Percentiles rank a stretch among this genome's conserved stretches.
Conservation (phyloP, 108 stramenopile species). For the Chaetoceros tenuissimus region DNA sequence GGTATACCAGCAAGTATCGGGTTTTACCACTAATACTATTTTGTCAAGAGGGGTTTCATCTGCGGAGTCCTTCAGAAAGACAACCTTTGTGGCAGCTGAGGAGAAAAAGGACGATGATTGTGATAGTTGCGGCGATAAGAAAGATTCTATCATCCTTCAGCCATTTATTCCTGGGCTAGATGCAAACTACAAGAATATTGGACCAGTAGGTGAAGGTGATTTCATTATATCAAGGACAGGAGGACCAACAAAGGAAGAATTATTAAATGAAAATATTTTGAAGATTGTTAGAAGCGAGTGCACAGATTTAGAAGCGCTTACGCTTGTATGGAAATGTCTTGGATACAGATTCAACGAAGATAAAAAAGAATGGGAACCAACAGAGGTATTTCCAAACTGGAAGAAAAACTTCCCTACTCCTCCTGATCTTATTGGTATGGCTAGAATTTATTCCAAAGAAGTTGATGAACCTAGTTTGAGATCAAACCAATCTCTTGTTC, state of each 20-base stretch:
- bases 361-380: constrained; percentile 47
- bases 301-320: constrained; percentile 85
- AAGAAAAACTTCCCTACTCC: constrained; percentile 77
- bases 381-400: constrained; percentile 87
- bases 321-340: constrained; percentile 91
- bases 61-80: too few relatives aligned
- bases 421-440: constrained; percentile 91
- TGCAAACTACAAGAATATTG: constrained; percentile 37
- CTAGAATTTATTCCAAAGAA: constrained; percentile 75
- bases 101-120: too few relatives aligned
- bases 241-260: constrained; percentile 56
- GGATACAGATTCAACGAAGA: constrained; percentile 74
- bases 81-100: too few relatives aligned
- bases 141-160: too few relatives aligned
- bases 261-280: constrained; percentile 73
- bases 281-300: constrained; percentile 56
- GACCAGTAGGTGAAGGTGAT: constrained; percentile 50
- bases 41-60: too few relatives aligned
- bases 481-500: constrained; percentile 68
- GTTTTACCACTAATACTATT: too few relatives aligned
- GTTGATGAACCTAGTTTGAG: constrained; percentile 67
- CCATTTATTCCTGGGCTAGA: constrained; percentile 62
- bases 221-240: constrained; percentile 59
- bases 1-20: too few relatives aligned
- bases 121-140: too few relatives aligned